Percentiles rank a stretch among this genome's conserved stretches.
Conservation (phyloP, 495 filamentous ascomycete genomes). For the Letharia columbiana region DNA sequence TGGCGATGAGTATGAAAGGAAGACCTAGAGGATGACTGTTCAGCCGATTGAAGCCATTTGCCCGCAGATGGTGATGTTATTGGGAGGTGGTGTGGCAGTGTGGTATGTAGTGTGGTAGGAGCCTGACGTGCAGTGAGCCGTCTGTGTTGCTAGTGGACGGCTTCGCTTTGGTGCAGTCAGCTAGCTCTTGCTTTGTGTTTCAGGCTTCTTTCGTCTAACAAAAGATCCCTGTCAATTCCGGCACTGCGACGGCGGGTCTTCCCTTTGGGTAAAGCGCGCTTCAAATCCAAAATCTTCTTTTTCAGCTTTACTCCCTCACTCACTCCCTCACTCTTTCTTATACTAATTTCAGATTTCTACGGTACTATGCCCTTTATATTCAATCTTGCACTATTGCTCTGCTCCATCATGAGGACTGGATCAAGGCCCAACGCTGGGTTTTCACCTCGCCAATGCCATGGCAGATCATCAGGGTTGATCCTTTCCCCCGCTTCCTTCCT, state of each 20-base stretch:
- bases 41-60: not conserved
- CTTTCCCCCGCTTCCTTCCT: not conserved
- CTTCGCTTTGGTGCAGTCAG: not conserved
- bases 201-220: not conserved
- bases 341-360: no score
- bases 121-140: not conserved
- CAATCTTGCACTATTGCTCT: not conserved
- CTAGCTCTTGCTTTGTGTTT: not conserved
- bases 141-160: not conserved
- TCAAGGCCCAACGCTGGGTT: not conserved
- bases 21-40: not conserved
- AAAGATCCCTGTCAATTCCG: not conserved
- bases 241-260: not conserved
- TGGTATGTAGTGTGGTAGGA: not conserved
- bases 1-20: not conserved
- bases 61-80: constrained; percentile 1
- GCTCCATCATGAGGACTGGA: not conserved
- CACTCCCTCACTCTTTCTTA: not conserved
- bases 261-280: not conserved
- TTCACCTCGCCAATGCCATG: not conserved
- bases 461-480: not conserved
- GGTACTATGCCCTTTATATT: no score
- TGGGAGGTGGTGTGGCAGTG: not conserved
- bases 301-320: not conserved
- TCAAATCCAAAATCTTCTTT: not conserved